Evolutionary conservation across 495 filamentous ascomycete species (phyloP).

Genomic region (Penicillium robsamsonii): DNA sequence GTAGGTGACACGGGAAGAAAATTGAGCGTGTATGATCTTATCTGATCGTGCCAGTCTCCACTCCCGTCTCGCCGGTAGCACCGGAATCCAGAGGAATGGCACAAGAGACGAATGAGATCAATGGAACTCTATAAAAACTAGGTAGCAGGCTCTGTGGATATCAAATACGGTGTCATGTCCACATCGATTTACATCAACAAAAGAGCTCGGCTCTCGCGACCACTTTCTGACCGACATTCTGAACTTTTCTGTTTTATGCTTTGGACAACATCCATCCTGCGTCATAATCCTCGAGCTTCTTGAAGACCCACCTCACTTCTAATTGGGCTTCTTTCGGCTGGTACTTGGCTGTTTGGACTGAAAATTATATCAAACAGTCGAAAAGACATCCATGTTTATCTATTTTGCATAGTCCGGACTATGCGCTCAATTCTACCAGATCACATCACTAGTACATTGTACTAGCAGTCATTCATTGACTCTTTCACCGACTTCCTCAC

Average conservation of each 20-base stretch:
- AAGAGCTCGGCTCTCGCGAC: slow-evolving; percentile 7
- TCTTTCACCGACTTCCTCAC: slow-evolving; percentile 47
- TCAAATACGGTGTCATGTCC: slow-evolving; percentile 15
- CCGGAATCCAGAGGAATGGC: slow-evolving; percentile 12
- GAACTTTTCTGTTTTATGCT: neutral
- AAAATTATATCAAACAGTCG: neutral
- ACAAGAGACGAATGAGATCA: slow-evolving; percentile 13
- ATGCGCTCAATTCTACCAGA: neutral
- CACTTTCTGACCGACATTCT: neutral
- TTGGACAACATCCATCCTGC: neutral
- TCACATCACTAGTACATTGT: neutral
- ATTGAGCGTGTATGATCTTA: slow-evolving; percentile 25
- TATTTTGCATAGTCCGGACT: neutral
- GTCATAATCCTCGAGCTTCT: slow-evolving; percentile 3
- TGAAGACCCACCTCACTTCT: neutral
- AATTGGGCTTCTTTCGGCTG: slow-evolving; percentile 5
- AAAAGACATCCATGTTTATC: neutral
- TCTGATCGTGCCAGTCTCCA: slow-evolving; percentile 31
- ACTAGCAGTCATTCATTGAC: slow-evolving; percentile 33
- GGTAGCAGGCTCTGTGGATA: slow-evolving; percentile 13
- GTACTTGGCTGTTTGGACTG: neutral
- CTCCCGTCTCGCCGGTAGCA: slow-evolving; percentile 10
- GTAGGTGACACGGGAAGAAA: slow-evolving; percentile 11
- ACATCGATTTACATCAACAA: neutral
- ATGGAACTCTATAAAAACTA: neutral